These are phyloP conservation scores for Phytophthora lateralis DNA, from an alignment of 352 stramenopile species.

Conservation along the genomic window DNA sequence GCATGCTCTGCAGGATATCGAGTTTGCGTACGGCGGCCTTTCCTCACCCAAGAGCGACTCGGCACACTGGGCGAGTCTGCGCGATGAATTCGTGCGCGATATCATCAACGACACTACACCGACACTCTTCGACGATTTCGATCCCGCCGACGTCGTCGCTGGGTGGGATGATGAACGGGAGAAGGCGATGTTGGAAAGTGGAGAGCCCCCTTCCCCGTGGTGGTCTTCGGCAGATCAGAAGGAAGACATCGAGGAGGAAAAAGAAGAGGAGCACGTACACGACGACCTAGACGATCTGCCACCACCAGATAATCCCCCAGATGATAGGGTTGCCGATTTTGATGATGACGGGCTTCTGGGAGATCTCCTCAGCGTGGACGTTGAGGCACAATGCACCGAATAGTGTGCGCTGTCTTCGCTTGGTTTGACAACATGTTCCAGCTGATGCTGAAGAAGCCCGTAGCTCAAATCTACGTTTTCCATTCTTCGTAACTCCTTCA, in stretches of 20 bases:
- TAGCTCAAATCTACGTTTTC: neutral
- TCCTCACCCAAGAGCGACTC: slow-evolving; percentile 37
- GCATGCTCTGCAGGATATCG: slow-evolving; percentile 55
- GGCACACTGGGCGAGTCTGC: slow-evolving; percentile 49
- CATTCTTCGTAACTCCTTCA: slow-evolving; percentile 8
- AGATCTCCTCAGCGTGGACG: slow-evolving; percentile 58
- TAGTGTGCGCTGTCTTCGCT: slow-evolving; percentile 10
- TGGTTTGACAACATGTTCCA: slow-evolving; percentile 20
- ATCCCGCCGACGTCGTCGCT: slow-evolving; percentile 19
- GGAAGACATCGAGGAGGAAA: neutral
- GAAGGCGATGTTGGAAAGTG: slow-evolving; percentile 46
- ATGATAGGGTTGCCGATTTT: slow-evolving; percentile 30
- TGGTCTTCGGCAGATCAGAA: slow-evolving; percentile 41
- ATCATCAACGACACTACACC: slow-evolving; percentile 50
- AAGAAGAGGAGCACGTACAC: slow-evolving; percentile 16
- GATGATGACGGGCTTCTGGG: slow-evolving; percentile 49
- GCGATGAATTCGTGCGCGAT: slow-evolving; percentile 58
- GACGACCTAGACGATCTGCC: slow-evolving; percentile 40
- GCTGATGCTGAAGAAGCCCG: neutral
- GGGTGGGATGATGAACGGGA: slow-evolving; percentile 47
- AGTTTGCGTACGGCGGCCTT: slow-evolving; percentile 74
- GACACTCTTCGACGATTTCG: slow-evolving; percentile 56
- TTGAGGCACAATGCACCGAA: slow-evolving; percentile 42
- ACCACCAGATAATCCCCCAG: slow-evolving; percentile 46
- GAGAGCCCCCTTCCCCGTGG: slow-evolving; percentile 50